Evolutionary conservation across 306 rosid genomes (phyloP).

Genomic region (Elaeagnus macrophylla): DNA sequence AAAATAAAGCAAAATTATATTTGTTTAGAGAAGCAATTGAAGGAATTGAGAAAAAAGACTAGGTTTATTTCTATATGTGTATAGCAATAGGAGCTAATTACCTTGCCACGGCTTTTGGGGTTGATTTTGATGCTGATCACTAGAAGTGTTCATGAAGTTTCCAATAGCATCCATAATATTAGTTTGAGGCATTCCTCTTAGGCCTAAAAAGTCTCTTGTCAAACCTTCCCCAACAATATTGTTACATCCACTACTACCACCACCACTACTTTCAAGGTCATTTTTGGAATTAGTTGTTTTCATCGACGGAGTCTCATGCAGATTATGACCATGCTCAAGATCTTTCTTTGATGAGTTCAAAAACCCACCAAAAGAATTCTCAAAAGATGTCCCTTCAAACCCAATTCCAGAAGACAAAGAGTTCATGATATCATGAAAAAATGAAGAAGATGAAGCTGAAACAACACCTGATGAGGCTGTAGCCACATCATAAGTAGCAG

Average conservation of each 20-base stretch:
- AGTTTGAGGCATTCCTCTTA: constrained; percentile 58
- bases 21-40: background rate
- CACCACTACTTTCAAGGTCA: background rate
- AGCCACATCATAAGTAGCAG: no score
- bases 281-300: background rate
- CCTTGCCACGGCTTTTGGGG: constrained; percentile 73
- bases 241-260: background rate
- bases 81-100: constrained; percentile 16
- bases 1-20: constrained; percentile 17
- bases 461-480: background rate
- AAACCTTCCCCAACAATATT: constrained; percentile 36
- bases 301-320: constrained; percentile 8
- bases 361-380: constrained; percentile 49
- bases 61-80: constrained; percentile 5
- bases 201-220: constrained; percentile 90
- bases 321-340: constrained; percentile 14
- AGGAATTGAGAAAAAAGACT: constrained; percentile 6
- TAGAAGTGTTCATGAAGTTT: constrained; percentile 37
- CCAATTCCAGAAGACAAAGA: constrained; percentile 41
- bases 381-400: constrained; percentile 44
- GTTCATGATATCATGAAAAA: constrained; percentile 50
- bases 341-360: constrained; percentile 12
- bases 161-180: constrained; percentile 69
- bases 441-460: constrained; percentile 17
- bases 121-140: constrained; percentile 43